Evolutionary conservation across 208 protist genomes (phyloP), one percentile per base, ranked within the genome.

Genomic region (Trypanosomatidae sp.): DNA sequence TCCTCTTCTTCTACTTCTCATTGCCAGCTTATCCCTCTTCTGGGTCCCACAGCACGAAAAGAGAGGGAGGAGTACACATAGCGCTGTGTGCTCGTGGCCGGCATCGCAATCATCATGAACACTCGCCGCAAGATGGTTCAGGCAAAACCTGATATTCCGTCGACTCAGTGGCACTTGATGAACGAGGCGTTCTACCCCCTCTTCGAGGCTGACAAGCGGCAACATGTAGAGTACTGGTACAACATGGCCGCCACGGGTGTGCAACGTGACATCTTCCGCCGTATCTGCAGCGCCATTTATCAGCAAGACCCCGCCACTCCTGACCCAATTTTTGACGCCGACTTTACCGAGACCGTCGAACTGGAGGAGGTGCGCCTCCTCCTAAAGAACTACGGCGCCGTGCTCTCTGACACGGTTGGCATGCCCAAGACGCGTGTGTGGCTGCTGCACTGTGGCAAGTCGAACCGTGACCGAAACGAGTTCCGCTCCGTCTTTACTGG

Each of bases 171-270:
- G 89, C 93, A 97, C 71, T 69, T 94, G n/a, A 92, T 97, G 85
- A 77, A 88, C 73, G 93, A 95, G 73, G 64, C 79, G 41, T 97
- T 94, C 68, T 71, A 88, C 56, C 71, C 76, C 10, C 75, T 95
- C 50, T 95, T 97, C 75, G 68, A 80, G 1, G 46, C 81, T 0
- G 69, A 79, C 33, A 65, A 53, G 30, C 79, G 77, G 6, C 72
- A 84, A 50, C 85, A 83, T 41, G 82, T 97, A 13, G 89, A 97
- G 83, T 88, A 88, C 66, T 97, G 93, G 91, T 97, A 97, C 79
- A 97, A 97, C 81, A 88, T 91, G 71, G 76, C 62, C 28, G 93
- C 93, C 41, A 88, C 88, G 1, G 87, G 88, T 0, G 19, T 70
- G 3, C 90, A 95, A 71, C 93, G 93, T 0, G 79, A 93, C 22